Evolutionary conservation across 441 rosid species (phyloP).

Genomic region (Hypseocharis bilobata): DNA sequence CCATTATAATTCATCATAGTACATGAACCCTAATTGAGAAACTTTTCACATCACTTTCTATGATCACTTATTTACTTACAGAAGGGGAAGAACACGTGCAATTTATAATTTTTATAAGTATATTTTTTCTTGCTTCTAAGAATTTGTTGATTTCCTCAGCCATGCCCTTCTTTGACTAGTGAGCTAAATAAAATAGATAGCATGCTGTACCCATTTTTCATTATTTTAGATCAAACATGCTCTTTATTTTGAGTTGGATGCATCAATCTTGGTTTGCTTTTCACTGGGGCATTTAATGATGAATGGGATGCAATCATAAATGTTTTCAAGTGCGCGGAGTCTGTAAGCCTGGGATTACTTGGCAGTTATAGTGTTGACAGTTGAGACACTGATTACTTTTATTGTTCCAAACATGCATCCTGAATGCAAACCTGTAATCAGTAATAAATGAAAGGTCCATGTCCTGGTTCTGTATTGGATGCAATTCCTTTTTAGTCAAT

Average conservation of each 20-base stretch:
- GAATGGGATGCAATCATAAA: neutral
- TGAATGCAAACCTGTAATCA: neutral
- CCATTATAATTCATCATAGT: neutral
- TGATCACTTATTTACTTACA: neutral
- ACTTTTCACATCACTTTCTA: neutral
- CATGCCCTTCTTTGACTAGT: constrained; percentile 2
- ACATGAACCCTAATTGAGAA: neutral
- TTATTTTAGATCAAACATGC: neutral
- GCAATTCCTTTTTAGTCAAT: neutral
- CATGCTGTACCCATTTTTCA: neutral
- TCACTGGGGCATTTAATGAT: neutral
- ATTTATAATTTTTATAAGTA: neutral
- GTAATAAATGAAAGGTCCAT: neutral
- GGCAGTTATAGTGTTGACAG: neutral
- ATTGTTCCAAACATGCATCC: too few species aligned
- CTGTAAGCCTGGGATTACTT: neutral
- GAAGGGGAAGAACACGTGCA: neutral
- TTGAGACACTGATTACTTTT: neutral
- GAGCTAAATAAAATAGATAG: neutral
- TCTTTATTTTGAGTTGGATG: neutral
- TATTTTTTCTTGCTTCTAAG: neutral
- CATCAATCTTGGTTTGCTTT: neutral
- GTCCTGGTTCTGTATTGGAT: neutral
- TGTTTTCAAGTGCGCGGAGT: neutral
- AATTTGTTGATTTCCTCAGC: neutral